These are phyloP conservation scores for Exserohilum rostratum DNA, from an alignment of 2,329 filamentous ascomycete species.

Conservation along the genomic window DNA sequence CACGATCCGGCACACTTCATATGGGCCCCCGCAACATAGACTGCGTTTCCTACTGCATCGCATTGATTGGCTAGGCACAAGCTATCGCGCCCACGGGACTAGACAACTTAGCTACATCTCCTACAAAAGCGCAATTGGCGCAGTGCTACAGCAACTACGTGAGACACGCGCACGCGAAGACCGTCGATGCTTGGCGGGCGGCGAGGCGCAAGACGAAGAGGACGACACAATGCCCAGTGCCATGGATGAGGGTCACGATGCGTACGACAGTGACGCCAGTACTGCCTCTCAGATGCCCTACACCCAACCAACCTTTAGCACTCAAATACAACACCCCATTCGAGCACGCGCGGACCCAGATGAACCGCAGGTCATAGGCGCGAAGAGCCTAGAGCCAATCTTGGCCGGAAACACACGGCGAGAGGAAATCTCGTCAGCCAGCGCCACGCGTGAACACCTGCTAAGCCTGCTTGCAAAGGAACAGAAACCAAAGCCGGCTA, in stretches of 20 bases:
- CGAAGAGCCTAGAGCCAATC: constrained; percentile 25
- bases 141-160: constrained; percentile 15
- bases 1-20: constrained; percentile 33
- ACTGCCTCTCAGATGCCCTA: constrained; percentile 24
- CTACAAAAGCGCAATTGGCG: constrained; percentile 8
- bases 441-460: not conserved
- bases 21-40: constrained; percentile 30
- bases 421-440: constrained; percentile 14
- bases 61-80: constrained; percentile 21
- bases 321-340: constrained; percentile 24
- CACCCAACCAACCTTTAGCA: constrained; percentile 32
- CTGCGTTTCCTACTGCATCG: constrained; percentile 31
- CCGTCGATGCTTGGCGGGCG: constrained; percentile 21
- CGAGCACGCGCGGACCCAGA: constrained; percentile 5
- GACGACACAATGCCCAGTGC: constrained; percentile 16
- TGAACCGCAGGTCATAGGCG: constrained; percentile 16
- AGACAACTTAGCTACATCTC: constrained; percentile 9
- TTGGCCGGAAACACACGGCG: constrained; percentile 28
- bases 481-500: not conserved
- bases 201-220: not conserved
- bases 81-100: not conserved
- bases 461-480: not conserved
- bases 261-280: not conserved
- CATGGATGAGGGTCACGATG: not conserved
- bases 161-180: constrained; percentile 22